Evolutionary conservation across 163 green algal genomes (phyloP).

Genomic region (Volvox carteri): DNA sequence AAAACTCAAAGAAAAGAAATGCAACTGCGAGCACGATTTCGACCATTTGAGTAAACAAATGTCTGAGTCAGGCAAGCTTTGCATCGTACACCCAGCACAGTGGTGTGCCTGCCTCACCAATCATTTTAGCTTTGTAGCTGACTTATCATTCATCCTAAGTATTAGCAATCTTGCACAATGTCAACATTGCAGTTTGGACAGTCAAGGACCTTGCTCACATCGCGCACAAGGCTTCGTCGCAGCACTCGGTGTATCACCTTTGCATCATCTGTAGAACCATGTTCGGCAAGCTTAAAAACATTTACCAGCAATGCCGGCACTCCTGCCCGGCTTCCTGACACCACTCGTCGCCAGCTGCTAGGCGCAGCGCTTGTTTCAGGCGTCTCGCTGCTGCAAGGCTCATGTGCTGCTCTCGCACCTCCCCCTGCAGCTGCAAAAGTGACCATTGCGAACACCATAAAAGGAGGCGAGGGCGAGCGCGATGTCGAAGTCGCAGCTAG

Average conservation of each 20-base stretch:
- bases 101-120: no score
- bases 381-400: background rate
- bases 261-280: background rate
- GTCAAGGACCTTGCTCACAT: background rate
- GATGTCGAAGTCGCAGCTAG: constrained; percentile 18
- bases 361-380: background rate
- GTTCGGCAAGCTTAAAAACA: no score
- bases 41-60: no score
- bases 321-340: background rate
- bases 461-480: constrained; percentile 26
- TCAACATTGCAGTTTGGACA: background rate
- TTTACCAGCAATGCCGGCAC: background rate
- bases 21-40: no score
- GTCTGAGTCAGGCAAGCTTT: no score
- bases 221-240: background rate
- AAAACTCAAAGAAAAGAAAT: no score
- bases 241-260: background rate
- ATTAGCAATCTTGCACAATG: no score
- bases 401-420: background rate
- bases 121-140: no score
- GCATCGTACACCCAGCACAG: no score
- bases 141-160: no score
- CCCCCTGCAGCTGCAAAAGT: background rate
- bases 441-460: background rate
- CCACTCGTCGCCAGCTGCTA: background rate